Conservation (phyloP, 768 basidiomycete species). For the Boletellus emodensis region DNA sequence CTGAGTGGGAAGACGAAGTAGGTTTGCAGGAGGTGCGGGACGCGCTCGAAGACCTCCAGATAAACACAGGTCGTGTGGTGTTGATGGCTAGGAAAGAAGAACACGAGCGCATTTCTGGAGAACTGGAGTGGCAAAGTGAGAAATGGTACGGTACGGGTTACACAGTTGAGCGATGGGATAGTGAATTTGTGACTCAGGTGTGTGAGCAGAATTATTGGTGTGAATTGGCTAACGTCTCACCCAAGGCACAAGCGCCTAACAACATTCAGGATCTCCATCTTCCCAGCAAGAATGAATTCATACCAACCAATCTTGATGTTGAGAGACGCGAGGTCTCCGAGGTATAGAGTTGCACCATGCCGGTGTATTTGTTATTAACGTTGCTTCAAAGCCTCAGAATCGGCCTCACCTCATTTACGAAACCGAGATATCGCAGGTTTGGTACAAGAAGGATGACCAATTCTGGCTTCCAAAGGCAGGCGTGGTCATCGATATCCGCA, state of each 20-base stretch:
- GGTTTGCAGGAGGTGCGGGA: conserved; percentile 52
- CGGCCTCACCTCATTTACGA: conserved; percentile 75
- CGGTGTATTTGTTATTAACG: neutral
- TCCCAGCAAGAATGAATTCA: conserved; percentile 85
- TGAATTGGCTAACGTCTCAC: neutral
- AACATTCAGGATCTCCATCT: conserved; percentile 67
- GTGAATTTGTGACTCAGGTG: conserved; percentile 57
- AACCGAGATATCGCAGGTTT: conserved; percentile 68
- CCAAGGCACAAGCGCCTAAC: conserved; percentile 61
- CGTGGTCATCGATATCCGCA: conserved; percentile 70
- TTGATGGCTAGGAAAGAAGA: conserved; percentile 77
- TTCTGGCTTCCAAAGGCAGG: conserved; percentile 95
- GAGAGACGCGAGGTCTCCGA: conserved; percentile 65
- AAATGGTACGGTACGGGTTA: conserved; percentile 93
- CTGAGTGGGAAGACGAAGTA: conserved; percentile 64
- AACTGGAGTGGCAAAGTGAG: conserved; percentile 66
- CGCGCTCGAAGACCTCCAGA: conserved; percentile 55
- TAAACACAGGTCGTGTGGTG: conserved; percentile 62
- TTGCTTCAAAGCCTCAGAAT: conserved; percentile 53
- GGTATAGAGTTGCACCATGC: conserved; percentile 36
- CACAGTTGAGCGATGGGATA: conserved; percentile 64
- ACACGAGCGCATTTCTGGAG: conserved; percentile 47
- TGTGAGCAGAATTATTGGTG: conserved; percentile 1
- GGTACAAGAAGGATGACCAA: conserved; percentile 96
- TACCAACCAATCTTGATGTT: conserved; percentile 82